These are phyloP conservation scores for Rhynchospora pubera DNA, from an alignment of 176 grass and related monocot species.

Conservation along the genomic window DNA sequence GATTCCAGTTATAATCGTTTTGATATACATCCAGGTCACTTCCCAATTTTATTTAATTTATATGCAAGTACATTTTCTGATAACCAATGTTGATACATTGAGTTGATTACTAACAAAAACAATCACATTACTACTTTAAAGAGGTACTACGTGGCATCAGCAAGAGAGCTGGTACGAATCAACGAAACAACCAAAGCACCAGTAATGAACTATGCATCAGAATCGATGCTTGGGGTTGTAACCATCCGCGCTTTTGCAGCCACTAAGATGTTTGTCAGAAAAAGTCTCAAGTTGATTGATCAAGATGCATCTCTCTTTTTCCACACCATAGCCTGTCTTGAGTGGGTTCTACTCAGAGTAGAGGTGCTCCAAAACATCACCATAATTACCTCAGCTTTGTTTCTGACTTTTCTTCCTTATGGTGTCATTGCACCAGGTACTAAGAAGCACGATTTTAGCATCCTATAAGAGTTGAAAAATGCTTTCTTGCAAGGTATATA, in stretches of 20 bases:
- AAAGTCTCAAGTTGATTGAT: conserved; percentile 66
- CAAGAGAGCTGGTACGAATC: conserved; percentile 86
- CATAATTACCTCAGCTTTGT: conserved; percentile 55
- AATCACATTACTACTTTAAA: conserved; percentile 26
- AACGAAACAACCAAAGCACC: conserved; percentile 94
- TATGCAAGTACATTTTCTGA: background rate
- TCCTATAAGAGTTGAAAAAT: background rate
- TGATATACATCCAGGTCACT: conserved; percentile 69
- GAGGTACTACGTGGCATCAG: conserved; percentile 78
- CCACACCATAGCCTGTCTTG: conserved; percentile 68
- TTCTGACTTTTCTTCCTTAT: conserved; percentile 66
- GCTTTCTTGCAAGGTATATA: background rate
- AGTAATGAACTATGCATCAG: conserved; percentile 81
- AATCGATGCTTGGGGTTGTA: conserved; percentile 65
- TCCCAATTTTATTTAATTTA: background rate
- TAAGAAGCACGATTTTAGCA: background rate
- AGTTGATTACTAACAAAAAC: background rate
- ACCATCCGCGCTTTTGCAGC: conserved; percentile 63
- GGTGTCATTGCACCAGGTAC: conserved; percentile 70
- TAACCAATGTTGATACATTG: background rate
- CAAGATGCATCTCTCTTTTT: conserved; percentile 76
- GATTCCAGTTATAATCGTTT: conserved; percentile 48
- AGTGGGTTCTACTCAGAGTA: conserved; percentile 94
- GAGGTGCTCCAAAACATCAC: conserved; percentile 75
- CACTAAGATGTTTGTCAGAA: conserved; percentile 54